Conservation (phyloP, 2,329 filamentous ascomycete species). For the Ophiostoma piceae region DNA sequence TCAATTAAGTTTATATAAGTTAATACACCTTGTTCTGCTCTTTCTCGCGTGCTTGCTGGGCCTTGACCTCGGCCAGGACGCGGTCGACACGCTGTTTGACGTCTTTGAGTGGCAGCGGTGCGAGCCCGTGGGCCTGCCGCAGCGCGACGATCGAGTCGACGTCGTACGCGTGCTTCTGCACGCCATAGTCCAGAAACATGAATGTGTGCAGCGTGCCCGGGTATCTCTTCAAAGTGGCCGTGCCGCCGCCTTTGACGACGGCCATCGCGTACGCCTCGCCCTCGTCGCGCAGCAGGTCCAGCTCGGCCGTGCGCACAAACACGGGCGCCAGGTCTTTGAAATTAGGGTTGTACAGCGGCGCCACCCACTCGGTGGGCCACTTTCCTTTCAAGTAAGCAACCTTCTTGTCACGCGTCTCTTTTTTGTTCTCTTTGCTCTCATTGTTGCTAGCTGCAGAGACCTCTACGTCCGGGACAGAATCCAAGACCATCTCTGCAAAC, state of each 20-base stretch:
- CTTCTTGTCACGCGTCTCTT: not conserved
- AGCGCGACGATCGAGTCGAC: constrained; percentile 23
- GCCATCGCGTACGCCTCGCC: constrained; percentile 25
- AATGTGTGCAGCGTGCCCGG: constrained; percentile 24
- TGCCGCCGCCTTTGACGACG: constrained; percentile 20
- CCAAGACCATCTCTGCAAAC: constrained; percentile 37
- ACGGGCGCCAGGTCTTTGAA: constrained; percentile 37
- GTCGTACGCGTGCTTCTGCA: constrained; percentile 22
- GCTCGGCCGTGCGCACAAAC: constrained; percentile 24
- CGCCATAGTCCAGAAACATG: constrained; percentile 18
- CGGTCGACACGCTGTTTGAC: constrained; percentile 20
- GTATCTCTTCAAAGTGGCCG: constrained; percentile 24
- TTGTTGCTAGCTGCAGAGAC: constrained; percentile 29
- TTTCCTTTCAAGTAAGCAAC: not conserved
- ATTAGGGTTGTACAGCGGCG: constrained; percentile 41
- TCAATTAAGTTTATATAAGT: not conserved
- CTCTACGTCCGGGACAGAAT: constrained; percentile 43
- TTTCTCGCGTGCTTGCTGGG: constrained; percentile 15
- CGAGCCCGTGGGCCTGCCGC: constrained; percentile 23
- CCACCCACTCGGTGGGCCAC: constrained; percentile 28
- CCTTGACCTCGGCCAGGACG: constrained; percentile 2
- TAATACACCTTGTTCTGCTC: constrained; percentile 9
- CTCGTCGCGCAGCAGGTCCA: constrained; percentile 26
- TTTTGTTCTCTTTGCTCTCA: not conserved
- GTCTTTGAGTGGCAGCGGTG: constrained; percentile 1